A percentile compares a stretch with the other conserved stretches of the same genome.
Evolutionary conservation across 495 filamentous ascomycete species (phyloP).

Genomic region (Daldinia vernicosa): DNA sequence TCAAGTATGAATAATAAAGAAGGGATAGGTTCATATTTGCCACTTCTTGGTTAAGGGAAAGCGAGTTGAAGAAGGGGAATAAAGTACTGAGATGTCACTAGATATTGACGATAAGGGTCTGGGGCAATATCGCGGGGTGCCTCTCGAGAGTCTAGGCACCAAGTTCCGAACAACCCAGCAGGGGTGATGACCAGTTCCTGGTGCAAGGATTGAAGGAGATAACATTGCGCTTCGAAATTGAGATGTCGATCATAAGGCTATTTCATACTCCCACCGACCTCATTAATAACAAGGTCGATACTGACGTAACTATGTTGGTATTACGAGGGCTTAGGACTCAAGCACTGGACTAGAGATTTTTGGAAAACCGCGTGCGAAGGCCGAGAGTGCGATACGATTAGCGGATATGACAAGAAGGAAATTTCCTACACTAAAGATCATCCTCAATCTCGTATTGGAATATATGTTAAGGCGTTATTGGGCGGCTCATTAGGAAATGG

Average conservation of each 20-base stretch:
- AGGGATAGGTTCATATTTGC: not conserved
- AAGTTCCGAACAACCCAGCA: no score
- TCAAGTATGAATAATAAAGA: no score
- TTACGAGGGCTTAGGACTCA: not conserved
- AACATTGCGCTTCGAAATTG: no score
- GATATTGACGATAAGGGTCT: not conserved
- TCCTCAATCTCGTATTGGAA: not conserved
- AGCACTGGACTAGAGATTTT: not conserved
- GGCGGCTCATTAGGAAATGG: not conserved
- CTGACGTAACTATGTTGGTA: not conserved
- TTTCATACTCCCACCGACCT: not conserved
- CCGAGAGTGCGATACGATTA: not conserved
- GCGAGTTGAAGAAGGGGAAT: not conserved
- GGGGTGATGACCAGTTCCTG: no score
- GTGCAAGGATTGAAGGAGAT: no score
- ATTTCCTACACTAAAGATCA: not conserved
- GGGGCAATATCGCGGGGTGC: no score
- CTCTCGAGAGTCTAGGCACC: no score
- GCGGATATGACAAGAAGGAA: not conserved
- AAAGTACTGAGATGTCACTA: not conserved
- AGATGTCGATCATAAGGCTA: not conserved
- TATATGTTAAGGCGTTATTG: not conserved
- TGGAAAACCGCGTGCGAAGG: not conserved
- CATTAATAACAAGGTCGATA: not conserved
- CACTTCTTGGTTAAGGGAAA: not conserved